A percentile compares a stretch with the other conserved stretches of the same genome.
Conservation (phyloP, 2,329 filamentous ascomycete genomes). For the Hirsutella minnesotensis region DNA sequence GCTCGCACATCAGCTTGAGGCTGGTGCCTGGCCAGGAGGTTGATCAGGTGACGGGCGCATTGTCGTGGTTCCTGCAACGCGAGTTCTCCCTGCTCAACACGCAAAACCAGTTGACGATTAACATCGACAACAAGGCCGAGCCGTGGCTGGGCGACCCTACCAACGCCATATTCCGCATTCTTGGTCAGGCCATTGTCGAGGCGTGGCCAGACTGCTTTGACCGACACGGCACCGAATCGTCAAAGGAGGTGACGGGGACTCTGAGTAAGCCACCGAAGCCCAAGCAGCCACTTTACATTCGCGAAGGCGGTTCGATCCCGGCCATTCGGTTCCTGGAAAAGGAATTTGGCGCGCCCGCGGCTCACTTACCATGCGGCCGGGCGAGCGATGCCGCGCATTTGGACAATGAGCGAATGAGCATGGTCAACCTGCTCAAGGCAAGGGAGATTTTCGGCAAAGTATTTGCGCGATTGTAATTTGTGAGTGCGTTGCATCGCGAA, state of each 20-base stretch:
- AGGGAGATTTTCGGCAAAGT: conserved; percentile 83
- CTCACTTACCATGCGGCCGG: conserved; percentile 87
- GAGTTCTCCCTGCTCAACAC: conserved; percentile 68
- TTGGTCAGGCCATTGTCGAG: conserved; percentile 74
- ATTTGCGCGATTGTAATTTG: conserved; percentile 56
- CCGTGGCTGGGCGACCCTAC: conserved; percentile 90
- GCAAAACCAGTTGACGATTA: conserved; percentile 68
- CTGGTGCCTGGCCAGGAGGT: conserved; percentile 90
- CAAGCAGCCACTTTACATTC: conserved; percentile 74
- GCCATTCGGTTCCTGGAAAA: conserved; percentile 91
- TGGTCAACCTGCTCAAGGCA: conserved; percentile 82
- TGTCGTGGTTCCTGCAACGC: conserved; percentile 55
- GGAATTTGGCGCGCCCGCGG: conserved; percentile 81
- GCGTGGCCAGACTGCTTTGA: conserved; percentile 60
- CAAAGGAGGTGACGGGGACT: background rate
- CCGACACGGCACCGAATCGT: conserved; percentile 4
- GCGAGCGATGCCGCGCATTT: conserved; percentile 89
- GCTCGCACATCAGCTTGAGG: conserved; percentile 77
- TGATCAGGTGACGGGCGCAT: conserved; percentile 55
- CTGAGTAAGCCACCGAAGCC: conserved; percentile 13
- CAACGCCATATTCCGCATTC: conserved; percentile 80
- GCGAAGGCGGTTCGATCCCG: conserved; percentile 90
- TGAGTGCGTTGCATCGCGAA: too few species aligned
- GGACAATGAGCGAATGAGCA: conserved; percentile 83
- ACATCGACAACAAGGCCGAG: conserved; percentile 86